Conservation (phyloP, 768 basidiomycete genomes). For the Crassisporium funariophilum region DNA sequence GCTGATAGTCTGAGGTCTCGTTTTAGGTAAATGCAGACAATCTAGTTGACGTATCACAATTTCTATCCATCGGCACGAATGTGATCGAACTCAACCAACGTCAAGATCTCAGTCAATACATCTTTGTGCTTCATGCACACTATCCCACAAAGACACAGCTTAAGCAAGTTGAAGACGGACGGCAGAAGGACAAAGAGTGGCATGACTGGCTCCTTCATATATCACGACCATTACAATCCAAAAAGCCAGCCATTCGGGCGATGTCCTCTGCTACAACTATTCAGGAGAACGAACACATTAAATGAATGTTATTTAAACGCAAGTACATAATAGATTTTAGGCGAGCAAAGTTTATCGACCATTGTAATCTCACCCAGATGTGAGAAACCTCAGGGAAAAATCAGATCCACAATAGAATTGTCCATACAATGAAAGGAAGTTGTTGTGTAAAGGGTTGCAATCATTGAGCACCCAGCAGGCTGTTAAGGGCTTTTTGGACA, state of each 20-base stretch:
- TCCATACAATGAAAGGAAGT: not conserved
- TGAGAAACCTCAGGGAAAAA: not conserved
- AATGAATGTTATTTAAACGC: no score
- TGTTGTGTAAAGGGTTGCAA: not conserved
- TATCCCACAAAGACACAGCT: slow-evolving; percentile 50
- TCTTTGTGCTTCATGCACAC: slow-evolving; percentile 51
- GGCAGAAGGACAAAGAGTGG: slow-evolving; percentile 41
- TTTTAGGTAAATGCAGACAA: slow-evolving; percentile 51
- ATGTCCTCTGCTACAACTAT: not conserved
- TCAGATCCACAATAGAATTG: slow-evolving; percentile 1
- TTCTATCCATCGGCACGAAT: slow-evolving; percentile 44
- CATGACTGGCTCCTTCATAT: slow-evolving; percentile 39
- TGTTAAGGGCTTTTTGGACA: slow-evolving; percentile 75
- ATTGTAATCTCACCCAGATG: no score
- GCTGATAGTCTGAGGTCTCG: no score
- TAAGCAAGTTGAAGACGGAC: slow-evolving; percentile 29
- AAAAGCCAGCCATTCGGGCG: no score
- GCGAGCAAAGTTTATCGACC: no score
- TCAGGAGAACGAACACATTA: not conserved
- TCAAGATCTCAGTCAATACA: slow-evolving; percentile 45
- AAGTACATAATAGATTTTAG: no score
- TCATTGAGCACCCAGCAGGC: slow-evolving; percentile 50
- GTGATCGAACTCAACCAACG: slow-evolving; percentile 43
- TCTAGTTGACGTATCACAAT: slow-evolving; percentile 53
- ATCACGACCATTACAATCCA: slow-evolving; percentile 35